Percentiles rank a stretch among this genome's conserved stretches.
These are phyloP conservation scores for Beauveria sp. DNA, from an alignment of 2,329 filamentous ascomycete species.

Conservation along the genomic window DNA sequence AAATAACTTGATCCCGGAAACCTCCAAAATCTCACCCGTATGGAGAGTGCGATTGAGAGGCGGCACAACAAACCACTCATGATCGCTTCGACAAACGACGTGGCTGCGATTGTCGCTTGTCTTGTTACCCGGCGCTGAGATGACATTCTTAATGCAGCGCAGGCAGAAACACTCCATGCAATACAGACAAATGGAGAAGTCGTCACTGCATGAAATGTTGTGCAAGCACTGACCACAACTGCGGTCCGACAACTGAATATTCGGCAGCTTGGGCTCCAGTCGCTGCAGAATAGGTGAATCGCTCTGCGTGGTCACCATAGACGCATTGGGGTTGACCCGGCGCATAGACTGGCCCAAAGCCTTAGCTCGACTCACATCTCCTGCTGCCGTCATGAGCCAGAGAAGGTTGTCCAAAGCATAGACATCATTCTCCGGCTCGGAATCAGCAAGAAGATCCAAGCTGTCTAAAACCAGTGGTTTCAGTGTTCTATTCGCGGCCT, in stretches of 20 bases:
- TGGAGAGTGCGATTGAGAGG: constrained; percentile 27
- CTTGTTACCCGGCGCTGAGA: constrained; percentile 24
- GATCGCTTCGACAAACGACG: constrained; percentile 28
- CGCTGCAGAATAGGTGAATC: constrained; percentile 23
- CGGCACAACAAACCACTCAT: constrained; percentile 32
- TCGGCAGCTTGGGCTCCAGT: constrained; percentile 29
- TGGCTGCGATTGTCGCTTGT: constrained; percentile 22
- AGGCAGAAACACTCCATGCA: constrained; percentile 33
- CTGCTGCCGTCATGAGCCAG: constrained; percentile 30
- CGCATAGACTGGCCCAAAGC: constrained; percentile 34
- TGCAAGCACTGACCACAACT: constrained; percentile 33
- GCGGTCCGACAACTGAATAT: constrained; percentile 26
- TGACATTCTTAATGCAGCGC: constrained; percentile 24
- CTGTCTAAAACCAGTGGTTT: constrained; percentile 28
- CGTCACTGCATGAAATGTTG: constrained; percentile 23
- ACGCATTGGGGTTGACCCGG: constrained; percentile 23
- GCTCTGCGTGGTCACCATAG: constrained; percentile 18
- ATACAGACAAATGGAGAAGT: constrained; percentile 28
- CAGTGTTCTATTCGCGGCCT: constrained; percentile 24
- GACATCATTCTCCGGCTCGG: constrained; percentile 34
- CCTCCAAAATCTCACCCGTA: constrained; percentile 31
- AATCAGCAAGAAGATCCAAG: constrained; percentile 31
- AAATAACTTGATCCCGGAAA: constrained; percentile 25
- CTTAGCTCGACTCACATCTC: constrained; percentile 28
- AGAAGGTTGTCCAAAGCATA: constrained; percentile 35